Evolutionary conservation across 2,329 filamentous ascomycete genomes (phyloP), one percentile per base, ranked within the genome.

Genomic region (Ophiostoma novo-ulmi): DNA sequence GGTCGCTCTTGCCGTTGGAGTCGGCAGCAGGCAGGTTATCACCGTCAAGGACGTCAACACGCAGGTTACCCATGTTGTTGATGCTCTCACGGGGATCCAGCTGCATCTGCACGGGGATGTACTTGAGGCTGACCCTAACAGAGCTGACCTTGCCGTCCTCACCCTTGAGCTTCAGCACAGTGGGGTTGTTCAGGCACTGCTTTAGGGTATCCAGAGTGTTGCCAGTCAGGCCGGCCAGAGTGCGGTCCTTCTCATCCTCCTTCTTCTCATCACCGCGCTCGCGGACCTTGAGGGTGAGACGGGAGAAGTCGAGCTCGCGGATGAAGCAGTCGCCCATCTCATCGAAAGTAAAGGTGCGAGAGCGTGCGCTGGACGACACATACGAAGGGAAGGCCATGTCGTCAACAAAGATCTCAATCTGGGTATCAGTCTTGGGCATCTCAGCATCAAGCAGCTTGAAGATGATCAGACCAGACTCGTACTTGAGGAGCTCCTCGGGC

Each of bases 251-350:
- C 71, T 91, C 86, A 69, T 85, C 89, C 67, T 91, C 87, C 31
- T 89, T 88, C 76, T 87, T 88, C 74, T 97, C 65, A 17, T 20
- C 91, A 20, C 88, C 85, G 78, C 93, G 93, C 76, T 94, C 91
- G 63, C 93, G 89, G 67, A 97, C 85, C 71, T 93, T 91, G 74
- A 99, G 85, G 0, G 94, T 98, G 71, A 99, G 88, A 74, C 91
- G 91, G 3, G 95, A 99, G 76, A 97, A 94, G 74, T 99, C 96
- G n/a, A 99, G 85, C 79, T 99, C 95, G 73, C 95, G 92, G 72
- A 99, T 91, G 80, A 99, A 93, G 70, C 93, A 95, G 80, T 99
- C 95, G 67, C 94, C 94, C 77, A 94, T 93, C 80, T 99, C 95
- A 75, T 95, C 92, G 79, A 98, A 93, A 69, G 87, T 91, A 77